A percentile compares a stretch with the other conserved stretches of the same genome.
phyloP scores from a whole-genome alignment of 2,329 filamentous ascomycete genomes.

The Pseudogymnoascus sp. region DNA sequence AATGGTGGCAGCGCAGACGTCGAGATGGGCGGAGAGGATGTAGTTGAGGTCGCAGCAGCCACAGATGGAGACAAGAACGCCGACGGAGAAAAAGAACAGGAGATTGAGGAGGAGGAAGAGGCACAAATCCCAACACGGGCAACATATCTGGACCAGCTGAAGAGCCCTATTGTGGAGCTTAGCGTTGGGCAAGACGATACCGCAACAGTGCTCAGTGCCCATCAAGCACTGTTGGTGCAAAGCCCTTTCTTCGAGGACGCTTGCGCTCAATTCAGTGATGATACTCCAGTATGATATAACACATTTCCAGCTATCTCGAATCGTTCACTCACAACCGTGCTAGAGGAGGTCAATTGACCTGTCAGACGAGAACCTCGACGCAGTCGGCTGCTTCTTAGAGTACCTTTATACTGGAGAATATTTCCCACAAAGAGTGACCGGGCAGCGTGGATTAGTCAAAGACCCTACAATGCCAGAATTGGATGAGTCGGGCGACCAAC shows the following conservation, averaged over 20 bases:
- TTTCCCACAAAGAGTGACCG: conserved; percentile 62
- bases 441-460: conserved; percentile 59
- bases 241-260: conserved; percentile 67
- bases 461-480: conserved; percentile 57
- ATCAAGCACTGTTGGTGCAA: conserved; percentile 66
- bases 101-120: conserved; percentile 20
- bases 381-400: conserved; percentile 72
- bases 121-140: conserved; percentile 14
- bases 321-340: background rate
- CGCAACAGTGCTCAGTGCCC: conserved; percentile 62
- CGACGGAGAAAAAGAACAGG: conserved; percentile 17
- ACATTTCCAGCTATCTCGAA: background rate
- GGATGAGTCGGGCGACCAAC: conserved; percentile 72
- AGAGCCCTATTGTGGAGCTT: conserved; percentile 61
- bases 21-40: conserved; percentile 23
- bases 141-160: conserved; percentile 52
- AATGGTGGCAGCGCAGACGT: conserved; percentile 19
- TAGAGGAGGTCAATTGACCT: conserved; percentile 63
- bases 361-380: conserved; percentile 58
- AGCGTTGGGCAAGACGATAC: conserved; percentile 54
- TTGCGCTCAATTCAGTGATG: conserved; percentile 53
- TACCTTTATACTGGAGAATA: conserved; percentile 83
- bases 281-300: conserved; percentile 30
- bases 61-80: conserved; percentile 15
- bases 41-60: conserved; percentile 23